Conservation (phyloP, 495 filamentous ascomycete genomes). For the Aspergillus incahuasiensis region DNA sequence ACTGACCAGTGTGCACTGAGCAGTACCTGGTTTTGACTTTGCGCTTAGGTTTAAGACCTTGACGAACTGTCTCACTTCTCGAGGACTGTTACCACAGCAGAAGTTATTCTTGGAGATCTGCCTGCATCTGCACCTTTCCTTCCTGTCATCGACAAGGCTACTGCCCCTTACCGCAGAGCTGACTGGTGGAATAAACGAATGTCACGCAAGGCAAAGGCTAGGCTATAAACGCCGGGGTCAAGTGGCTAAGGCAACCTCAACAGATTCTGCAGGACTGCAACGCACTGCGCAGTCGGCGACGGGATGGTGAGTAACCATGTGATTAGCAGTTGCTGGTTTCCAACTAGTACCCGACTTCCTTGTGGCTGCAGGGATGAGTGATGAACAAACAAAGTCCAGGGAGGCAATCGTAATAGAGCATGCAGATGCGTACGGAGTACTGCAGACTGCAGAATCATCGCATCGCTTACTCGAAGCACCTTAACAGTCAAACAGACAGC, state of each 20-base stretch:
- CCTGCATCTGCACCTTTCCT: neutral
- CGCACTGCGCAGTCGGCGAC: neutral
- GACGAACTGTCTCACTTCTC: neutral
- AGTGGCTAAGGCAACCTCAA: conserved; percentile 7
- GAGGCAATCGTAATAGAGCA: neutral
- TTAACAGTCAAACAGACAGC: neutral
- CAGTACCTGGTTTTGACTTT: neutral
- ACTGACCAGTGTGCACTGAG: neutral
- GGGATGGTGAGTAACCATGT: too few relatives aligned
- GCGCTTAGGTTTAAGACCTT: neutral
- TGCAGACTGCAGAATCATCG: neutral
- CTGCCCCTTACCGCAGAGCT: neutral
- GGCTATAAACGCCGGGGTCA: neutral
- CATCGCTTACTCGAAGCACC: neutral
- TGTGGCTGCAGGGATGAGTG: neutral
- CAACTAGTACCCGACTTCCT: neutral
- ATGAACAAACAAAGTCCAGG: neutral
- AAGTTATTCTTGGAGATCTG: neutral
- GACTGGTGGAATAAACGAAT: neutral
- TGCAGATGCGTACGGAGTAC: too few relatives aligned
- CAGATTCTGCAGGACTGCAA: neutral
- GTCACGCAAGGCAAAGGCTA: neutral
- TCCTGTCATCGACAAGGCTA: neutral
- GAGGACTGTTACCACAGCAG: neutral
- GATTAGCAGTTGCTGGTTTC: neutral